phyloP scores from a whole-genome alignment of 805 yeast genomes.

The Myxozyma udenii region DNA sequence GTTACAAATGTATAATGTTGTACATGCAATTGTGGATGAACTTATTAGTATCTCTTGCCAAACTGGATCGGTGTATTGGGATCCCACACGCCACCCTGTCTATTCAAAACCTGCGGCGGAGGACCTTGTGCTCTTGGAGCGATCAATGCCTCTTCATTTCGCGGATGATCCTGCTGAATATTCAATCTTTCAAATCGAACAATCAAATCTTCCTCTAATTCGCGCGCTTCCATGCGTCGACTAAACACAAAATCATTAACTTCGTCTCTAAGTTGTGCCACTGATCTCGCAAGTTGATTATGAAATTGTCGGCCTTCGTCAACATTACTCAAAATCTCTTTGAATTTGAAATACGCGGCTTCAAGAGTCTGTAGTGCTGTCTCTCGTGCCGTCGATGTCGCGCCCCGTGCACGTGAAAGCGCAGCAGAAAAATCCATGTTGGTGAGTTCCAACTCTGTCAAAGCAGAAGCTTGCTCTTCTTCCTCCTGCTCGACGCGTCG shows the following conservation, averaged over 20 bases:
- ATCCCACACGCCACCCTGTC: slow-evolving; percentile 16
- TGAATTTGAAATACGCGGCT: slow-evolving; percentile 48
- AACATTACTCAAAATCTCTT: slow-evolving; percentile 58
- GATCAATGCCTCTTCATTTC: slow-evolving; percentile 16
- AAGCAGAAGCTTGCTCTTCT: slow-evolving; percentile 41
- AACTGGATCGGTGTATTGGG: slow-evolving; percentile 27
- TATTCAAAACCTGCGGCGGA: slow-evolving; percentile 21
- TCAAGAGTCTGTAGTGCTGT: slow-evolving; percentile 53
- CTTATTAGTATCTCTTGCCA: slow-evolving; percentile 14
- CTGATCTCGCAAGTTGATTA: slow-evolving; percentile 52
- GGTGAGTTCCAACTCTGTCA: slow-evolving; percentile 39
- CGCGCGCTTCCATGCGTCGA: slow-evolving; percentile 54
- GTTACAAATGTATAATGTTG: too few species aligned
- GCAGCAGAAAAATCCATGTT: slow-evolving; percentile 30
- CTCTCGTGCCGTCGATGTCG: slow-evolving; percentile 44
- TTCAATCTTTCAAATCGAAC: slow-evolving; percentile 2
- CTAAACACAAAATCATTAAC: slow-evolving; percentile 52
- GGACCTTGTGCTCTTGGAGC: slow-evolving; percentile 29
- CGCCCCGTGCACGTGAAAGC: slow-evolving; percentile 20
- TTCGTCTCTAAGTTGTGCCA: slow-evolving; percentile 46
- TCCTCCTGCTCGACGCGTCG: slow-evolving; percentile 46
- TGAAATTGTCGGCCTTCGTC: slow-evolving; percentile 72
- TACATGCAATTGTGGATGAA: too few species aligned
- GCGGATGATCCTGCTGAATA: background rate
- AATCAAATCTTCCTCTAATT: slow-evolving; percentile 41